Evolutionary conservation across 2,329 filamentous ascomycete genomes (phyloP), one percentile per base, ranked within the genome.

Genomic region (Magnaporthiopsis incrustans): DNA sequence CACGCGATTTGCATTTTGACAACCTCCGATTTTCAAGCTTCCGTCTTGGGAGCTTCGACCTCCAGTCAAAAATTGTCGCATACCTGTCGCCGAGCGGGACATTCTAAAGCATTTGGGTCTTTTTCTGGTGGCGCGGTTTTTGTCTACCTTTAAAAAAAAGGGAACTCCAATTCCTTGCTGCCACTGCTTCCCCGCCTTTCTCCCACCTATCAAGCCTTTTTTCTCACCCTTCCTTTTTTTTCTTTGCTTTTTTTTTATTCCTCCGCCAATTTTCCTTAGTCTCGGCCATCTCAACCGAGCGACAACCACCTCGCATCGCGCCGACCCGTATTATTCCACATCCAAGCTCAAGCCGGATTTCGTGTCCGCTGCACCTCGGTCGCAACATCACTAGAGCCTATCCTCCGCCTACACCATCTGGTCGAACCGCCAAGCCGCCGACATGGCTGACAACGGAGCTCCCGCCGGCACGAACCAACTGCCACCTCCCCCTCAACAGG

Each of bases 391-490:
- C 60, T 11, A 56, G 38, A 59, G 11, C 15, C 10, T 27, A 3
- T 53, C 44, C 18, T 11, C 22, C 22, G n/a, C 22, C 44, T 53
- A 25, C 22, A 53, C 22, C 60, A 53, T 10, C 22, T 25, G 6
- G 22, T 53, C 38, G 60, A 18, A 59, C 35, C 58, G 66, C 58
- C 60, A 63, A 60, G 63, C 67, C 63, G 65, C 71, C 77, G 79
- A 77, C 75, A 96, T 97, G 92, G 87, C 91, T 79, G 91, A 97
- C 74, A 85, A 84, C 79, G 83, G 85, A 74, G 79, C 87, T 75
- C 79, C 87, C 70, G 77, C 87, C 68, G 79, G 82, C 71, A 77
- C 85, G 69, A 80, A 85, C 67, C 85, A 89, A 77, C 85, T 92
- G 70, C 88, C 90, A 63, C 85, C 86, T 67, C 87, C 88, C 68